Evolutionary conservation across 2,329 filamentous ascomycete genomes (phyloP).

Genomic region (Penicillium sp.): DNA sequence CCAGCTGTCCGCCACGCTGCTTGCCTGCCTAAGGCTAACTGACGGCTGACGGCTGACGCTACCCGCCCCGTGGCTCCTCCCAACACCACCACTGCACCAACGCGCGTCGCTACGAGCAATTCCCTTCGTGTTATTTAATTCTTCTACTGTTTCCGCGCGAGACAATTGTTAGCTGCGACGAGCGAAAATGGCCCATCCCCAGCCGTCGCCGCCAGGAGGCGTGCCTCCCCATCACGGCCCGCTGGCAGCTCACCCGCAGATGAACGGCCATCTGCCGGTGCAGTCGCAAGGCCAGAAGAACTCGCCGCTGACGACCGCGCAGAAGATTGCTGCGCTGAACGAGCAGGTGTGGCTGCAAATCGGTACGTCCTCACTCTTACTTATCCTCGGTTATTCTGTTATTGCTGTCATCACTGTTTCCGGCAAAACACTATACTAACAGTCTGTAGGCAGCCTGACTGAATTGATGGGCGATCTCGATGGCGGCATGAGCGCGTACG

Average conservation of each 20-base stretch:
- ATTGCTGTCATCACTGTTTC: not conserved
- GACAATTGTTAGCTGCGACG: not conserved
- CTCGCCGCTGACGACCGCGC: slow-evolving; percentile 62
- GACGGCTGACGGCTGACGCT: not conserved
- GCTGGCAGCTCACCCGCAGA: slow-evolving; percentile 58
- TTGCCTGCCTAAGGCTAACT: slow-evolving; percentile 7
- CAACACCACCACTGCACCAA: not conserved
- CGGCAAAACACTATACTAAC: slow-evolving; percentile 19
- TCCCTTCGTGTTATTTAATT: not conserved
- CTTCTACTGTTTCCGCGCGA: not conserved
- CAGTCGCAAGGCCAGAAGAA: slow-evolving; percentile 50
- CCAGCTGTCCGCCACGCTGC: not conserved
- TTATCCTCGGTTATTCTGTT: not conserved
- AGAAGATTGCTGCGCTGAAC: slow-evolving; percentile 74
- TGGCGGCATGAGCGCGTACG: slow-evolving; percentile 84
- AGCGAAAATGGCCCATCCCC: slow-evolving; percentile 66
- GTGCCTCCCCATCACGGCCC: slow-evolving; percentile 66
- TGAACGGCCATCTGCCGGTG: slow-evolving; percentile 48
- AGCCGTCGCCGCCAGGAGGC: slow-evolving; percentile 73
- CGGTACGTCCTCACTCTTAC: slow-evolving; percentile 55
- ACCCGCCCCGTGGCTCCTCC: slow-evolving; percentile 1
- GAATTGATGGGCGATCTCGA: slow-evolving; percentile 86
- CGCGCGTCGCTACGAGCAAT: not conserved
- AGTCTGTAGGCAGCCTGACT: slow-evolving; percentile 66
- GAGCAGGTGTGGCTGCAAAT: slow-evolving; percentile 90